Percentiles rank a stretch among this genome's conserved stretches.
Conservation (phyloP, 2,329 filamentous ascomycete genomes). For the Epichloe hybrida region DNA sequence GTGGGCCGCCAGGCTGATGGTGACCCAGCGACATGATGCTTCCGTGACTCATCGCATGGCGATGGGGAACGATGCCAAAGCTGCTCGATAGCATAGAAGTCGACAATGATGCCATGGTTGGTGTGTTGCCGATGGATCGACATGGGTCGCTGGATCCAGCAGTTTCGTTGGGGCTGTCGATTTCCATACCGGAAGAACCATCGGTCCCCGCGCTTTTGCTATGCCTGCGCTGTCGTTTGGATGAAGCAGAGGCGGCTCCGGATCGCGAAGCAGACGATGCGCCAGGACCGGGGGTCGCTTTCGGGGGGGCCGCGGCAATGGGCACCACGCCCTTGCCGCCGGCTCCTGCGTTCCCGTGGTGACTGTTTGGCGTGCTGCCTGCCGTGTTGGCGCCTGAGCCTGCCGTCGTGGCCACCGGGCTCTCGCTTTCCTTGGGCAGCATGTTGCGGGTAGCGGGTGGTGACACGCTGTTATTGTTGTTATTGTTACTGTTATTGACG, state of each 20-base stretch:
- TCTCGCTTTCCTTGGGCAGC: slow-evolving; percentile 43
- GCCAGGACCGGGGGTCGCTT: slow-evolving; percentile 51
- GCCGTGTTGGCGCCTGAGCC: slow-evolving; percentile 45
- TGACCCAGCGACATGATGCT: slow-evolving; percentile 40
- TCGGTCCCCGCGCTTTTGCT: slow-evolving; percentile 54
- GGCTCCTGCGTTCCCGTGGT: slow-evolving; percentile 38
- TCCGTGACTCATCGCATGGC: slow-evolving; percentile 34
- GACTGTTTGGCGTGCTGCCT: slow-evolving; percentile 51
- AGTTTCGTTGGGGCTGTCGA: slow-evolving; percentile 49
- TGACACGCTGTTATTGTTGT: slow-evolving; percentile 30
- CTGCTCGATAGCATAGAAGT: slow-evolving; percentile 32
- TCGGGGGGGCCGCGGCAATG: slow-evolving; percentile 81
- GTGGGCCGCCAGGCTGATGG: slow-evolving; percentile 30
- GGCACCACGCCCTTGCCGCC: slow-evolving; percentile 67
- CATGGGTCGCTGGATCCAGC: slow-evolving; percentile 49
- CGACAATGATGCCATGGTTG: slow-evolving; percentile 26
- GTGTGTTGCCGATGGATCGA: slow-evolving; percentile 28
- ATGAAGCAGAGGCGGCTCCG: slow-evolving; percentile 44
- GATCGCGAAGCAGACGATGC: slow-evolving; percentile 37
- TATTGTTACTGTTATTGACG: slow-evolving; percentile 9
- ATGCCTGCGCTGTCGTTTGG: slow-evolving; percentile 69
- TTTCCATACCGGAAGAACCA: slow-evolving; percentile 40
- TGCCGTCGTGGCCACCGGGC: slow-evolving; percentile 34
- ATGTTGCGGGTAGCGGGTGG: slow-evolving; percentile 39
- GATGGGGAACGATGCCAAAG: slow-evolving; percentile 40